A percentile compares a stretch with the other conserved stretches of the same genome.
Conservation (phyloP, 2,329 filamentous ascomycete species). For the Shiraia bambusicola region DNA sequence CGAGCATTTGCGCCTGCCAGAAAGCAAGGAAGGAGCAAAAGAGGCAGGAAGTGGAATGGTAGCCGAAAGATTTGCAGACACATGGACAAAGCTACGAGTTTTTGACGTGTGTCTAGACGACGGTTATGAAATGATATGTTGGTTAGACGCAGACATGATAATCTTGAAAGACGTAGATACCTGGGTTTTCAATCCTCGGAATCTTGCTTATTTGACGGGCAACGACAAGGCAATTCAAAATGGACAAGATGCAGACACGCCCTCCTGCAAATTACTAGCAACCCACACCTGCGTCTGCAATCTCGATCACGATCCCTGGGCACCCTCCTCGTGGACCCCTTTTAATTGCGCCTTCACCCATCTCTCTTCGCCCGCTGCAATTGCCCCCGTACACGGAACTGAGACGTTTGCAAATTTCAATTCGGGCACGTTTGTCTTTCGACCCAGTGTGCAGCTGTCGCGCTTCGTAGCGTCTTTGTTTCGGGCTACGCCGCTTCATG, state of each 20-base stretch:
- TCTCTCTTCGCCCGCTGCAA: slow-evolving; percentile 34
- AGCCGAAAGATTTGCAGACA: slow-evolving; percentile 56
- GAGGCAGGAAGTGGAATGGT: slow-evolving; percentile 45
- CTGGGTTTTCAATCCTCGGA: slow-evolving; percentile 45
- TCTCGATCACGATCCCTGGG: slow-evolving; percentile 53
- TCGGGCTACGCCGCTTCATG: slow-evolving; percentile 36
- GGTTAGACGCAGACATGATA: slow-evolving; percentile 57
- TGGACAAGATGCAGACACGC: too few relatives aligned
- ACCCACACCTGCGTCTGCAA: slow-evolving; percentile 58
- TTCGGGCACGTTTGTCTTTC: slow-evolving; percentile 55
- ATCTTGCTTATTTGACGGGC: slow-evolving; percentile 35
- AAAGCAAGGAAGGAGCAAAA: slow-evolving; percentile 25
- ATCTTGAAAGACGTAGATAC: slow-evolving; percentile 46
- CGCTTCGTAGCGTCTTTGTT: slow-evolving; percentile 50
- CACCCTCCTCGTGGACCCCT: slow-evolving; percentile 50
- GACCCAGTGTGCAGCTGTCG: slow-evolving; percentile 45
- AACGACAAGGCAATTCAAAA: slow-evolving; percentile 31
- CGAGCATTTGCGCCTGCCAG: slow-evolving; percentile 45
- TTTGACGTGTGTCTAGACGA: slow-evolving; percentile 47
- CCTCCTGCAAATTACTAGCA: slow-evolving; percentile 44
- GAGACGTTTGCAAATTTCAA: slow-evolving; percentile 53
- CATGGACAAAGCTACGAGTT: slow-evolving; percentile 58
- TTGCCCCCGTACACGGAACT: slow-evolving; percentile 35
- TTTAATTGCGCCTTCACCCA: slow-evolving; percentile 54
- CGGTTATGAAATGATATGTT: slow-evolving; percentile 46